These are phyloP conservation scores for Colletotrichum shisoi DNA, from an alignment of 2,329 filamentous ascomycete species.

Conservation along the genomic window DNA sequence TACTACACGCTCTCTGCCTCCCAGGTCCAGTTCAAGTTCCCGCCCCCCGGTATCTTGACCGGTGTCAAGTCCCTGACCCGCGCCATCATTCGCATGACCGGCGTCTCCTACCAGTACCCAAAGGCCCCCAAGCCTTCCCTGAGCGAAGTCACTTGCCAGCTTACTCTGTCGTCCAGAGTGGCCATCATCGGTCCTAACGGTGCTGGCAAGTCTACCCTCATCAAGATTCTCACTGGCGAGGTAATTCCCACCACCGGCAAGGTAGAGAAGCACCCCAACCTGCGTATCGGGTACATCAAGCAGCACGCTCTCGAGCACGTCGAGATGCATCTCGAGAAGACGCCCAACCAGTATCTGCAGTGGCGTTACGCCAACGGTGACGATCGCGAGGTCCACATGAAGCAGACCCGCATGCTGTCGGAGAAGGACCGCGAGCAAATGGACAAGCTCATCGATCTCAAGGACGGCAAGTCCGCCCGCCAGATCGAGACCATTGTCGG, in stretches of 20 bases:
- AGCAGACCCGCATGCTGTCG: constrained; percentile 92
- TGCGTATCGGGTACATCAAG: constrained; percentile 99
- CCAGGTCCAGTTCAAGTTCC: constrained; percentile 96
- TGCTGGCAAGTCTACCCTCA: constrained; percentile 96
- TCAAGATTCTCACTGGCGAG: constrained; percentile 96
- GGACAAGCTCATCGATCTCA: constrained; percentile 86
- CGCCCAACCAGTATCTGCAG: constrained; percentile 97
- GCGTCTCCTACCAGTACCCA: constrained; percentile 94
- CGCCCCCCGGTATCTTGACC: constrained; percentile 88
- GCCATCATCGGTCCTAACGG: constrained; percentile 98
- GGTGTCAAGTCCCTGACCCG: constrained; percentile 96
- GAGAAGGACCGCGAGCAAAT: constrained; percentile 87
- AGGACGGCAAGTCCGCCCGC: constrained; percentile 78
- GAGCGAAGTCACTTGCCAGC: constrained; percentile 82
- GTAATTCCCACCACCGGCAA: constrained; percentile 81
- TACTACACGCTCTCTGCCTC: constrained; percentile 95
- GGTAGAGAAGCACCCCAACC: constrained; percentile 97
- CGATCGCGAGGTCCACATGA: constrained; percentile 95
- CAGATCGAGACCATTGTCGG: constrained; percentile 90
- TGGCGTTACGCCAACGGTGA: constrained; percentile 98
- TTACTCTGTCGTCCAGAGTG: constrained; percentile 88
- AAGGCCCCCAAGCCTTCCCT: constrained; percentile 87
- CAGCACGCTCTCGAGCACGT: constrained; percentile 99
- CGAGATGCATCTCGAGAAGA: constrained; percentile 99
- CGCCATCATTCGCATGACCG: constrained; percentile 93